A percentile compares a stretch with the other conserved stretches of the same genome.
Evolutionary conservation across 805 yeast species (phyloP).

Genomic region (Kuraishia hungarica): DNA sequence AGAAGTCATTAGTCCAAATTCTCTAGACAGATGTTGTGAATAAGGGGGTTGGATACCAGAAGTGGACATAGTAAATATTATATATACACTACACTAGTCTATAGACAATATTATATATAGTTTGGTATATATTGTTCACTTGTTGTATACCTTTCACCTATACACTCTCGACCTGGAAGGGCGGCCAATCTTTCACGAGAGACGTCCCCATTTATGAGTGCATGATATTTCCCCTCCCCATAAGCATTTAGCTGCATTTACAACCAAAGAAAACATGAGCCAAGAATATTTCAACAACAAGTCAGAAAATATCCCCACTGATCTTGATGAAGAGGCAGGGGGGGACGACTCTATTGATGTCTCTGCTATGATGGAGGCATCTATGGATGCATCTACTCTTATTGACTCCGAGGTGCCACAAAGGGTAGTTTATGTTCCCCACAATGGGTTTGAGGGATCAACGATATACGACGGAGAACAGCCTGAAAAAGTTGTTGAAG

Average conservation of each 20-base stretch:
- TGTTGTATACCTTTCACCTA: no score
- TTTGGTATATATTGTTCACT: no score
- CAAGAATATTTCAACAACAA: background rate
- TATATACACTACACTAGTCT: no score
- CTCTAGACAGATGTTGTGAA: no score
- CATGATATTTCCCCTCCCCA: background rate
- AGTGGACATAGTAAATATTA: no score
- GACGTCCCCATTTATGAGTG: no score
- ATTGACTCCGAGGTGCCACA: background rate
- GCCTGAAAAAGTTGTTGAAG: background rate
- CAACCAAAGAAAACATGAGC: background rate
- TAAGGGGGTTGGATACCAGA: no score
- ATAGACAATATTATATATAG: no score
- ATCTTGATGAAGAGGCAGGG: background rate
- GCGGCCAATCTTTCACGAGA: no score
- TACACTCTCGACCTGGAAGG: no score
- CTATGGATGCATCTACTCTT: background rate
- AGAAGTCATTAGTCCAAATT: no score
- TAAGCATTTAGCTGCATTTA: background rate
- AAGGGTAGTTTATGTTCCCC: background rate
- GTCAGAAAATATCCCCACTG: background rate
- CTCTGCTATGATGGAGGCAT: background rate
- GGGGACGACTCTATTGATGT: background rate
- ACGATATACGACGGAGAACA: constrained; percentile 3
- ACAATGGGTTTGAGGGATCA: constrained; percentile 4